Base-by-base conservation (phyloP, 805 yeast species). In the Lachancea sp. region DNA sequence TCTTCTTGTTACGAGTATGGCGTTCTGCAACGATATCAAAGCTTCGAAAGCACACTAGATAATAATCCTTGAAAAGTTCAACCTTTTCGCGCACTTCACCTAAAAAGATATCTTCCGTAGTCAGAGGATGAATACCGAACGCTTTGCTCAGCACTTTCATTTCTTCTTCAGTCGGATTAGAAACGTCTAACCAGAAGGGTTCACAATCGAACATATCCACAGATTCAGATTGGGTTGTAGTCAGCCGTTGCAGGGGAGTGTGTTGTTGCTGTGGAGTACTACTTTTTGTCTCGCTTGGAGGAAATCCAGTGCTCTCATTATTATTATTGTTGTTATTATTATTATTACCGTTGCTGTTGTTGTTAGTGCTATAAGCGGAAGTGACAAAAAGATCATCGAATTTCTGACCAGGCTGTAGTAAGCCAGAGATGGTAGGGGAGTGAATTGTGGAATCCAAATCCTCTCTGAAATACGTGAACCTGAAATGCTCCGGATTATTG, bases 11-110 rank as follows among this genome's bases (percentile, higher is more conserved):
- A 46, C 75, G 71, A 43, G 66, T 75, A 45, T 78, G 64, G 45
- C 80, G 74, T 54, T 83, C 92, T 45, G 83, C 82, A 11, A 82
- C 86, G 38, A 89, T 80, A 59, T 82, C 89, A 60, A 83, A 83
- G 15, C 86, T 75, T 32, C 90, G 71, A 63, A 92, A 92, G 67
- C 97, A 88, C 22, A 92, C 84, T 51, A 90, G 78, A 60, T 90
- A 92, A 62, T 90, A 90, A 48, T 84, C 84, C 54, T 83, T 81
- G 67, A 90, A 90, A 24, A 92, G 63, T 63, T 90, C 98, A 16
- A 90, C 96, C 57, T 90, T 90, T 60, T 90, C 98, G 49, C 97
- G 76, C 1, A 95, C 83, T 58, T 90, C 98, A 2, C 96, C 96
- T 22, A 89, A 64, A 45, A 84, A 83, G 35, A 90, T 89, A 64